These are phyloP conservation scores for Plantago ovata DNA, from an alignment of 257 asterid genomes.

Conservation along the genomic window DNA sequence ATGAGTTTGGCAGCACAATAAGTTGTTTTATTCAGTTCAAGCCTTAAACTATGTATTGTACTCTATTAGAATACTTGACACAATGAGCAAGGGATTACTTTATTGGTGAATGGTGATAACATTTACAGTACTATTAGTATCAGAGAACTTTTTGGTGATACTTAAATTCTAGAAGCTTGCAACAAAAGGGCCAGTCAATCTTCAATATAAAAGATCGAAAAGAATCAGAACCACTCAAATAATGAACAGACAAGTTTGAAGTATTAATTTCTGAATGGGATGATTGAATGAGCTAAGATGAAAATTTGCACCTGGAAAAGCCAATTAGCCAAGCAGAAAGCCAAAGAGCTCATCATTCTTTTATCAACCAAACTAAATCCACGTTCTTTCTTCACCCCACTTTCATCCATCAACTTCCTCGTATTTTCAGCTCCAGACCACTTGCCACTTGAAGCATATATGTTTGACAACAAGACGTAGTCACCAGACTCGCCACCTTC, in stretches of 20 bases:
- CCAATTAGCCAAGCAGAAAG: slow-evolving; percentile 26
- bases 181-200: too few species aligned
- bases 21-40: not conserved
- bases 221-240: too few species aligned
- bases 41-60: slow-evolving; percentile 1
- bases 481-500: slow-evolving; percentile 72
- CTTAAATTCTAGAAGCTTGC: too few species aligned
- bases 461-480: slow-evolving; percentile 59
- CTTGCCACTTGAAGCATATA: slow-evolving; percentile 61
- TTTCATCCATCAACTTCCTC: slow-evolving; percentile 60
- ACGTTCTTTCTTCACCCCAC: slow-evolving; percentile 55
- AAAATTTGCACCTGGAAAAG: slow-evolving; percentile 15
- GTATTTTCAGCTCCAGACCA: slow-evolving; percentile 58
- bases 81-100: not conserved
- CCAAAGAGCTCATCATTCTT: slow-evolving; percentile 22
- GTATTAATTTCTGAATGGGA: too few species aligned
- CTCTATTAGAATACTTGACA: not conserved
- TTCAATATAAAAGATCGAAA: too few species aligned
- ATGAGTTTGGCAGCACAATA: not conserved
- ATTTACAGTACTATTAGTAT: too few species aligned
- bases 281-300: not conserved
- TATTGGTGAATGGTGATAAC: too few species aligned
- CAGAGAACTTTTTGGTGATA: too few species aligned
- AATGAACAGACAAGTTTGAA: too few species aligned
- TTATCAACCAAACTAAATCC: slow-evolving; percentile 48